phyloP scores from a whole-genome alignment of 2,329 filamentous ascomycete genomes.

The Clarireedia homoeocarpa region DNA sequence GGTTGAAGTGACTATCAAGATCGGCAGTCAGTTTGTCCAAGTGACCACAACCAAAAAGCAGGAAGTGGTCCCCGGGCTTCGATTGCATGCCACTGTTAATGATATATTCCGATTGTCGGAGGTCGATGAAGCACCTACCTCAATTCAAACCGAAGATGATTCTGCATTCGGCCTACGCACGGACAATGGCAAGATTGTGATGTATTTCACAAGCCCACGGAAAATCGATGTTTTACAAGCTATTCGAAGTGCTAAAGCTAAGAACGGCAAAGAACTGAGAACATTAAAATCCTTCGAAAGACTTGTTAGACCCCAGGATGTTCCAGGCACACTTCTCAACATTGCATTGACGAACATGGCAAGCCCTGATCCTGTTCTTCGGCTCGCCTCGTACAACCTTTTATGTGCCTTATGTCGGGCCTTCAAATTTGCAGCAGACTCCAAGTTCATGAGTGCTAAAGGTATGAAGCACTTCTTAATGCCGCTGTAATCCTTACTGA shows the following conservation, averaged over 20 bases:
- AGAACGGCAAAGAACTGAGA: slow-evolving; percentile 55
- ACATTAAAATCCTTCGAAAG: slow-evolving; percentile 55
- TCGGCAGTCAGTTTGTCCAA: slow-evolving; percentile 62
- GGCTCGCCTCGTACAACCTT: slow-evolving; percentile 60
- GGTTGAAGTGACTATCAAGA: slow-evolving; percentile 60
- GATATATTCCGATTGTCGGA: slow-evolving; percentile 63
- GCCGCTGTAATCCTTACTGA: too few species aligned
- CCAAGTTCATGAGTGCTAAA: slow-evolving; percentile 54
- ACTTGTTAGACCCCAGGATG: slow-evolving; percentile 61
- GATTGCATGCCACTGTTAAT: slow-evolving; percentile 56
- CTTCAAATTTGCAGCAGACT: slow-evolving; percentile 57
- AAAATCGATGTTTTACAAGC: slow-evolving; percentile 56
- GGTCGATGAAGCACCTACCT: slow-evolving; percentile 58
- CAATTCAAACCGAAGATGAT: slow-evolving; percentile 58
- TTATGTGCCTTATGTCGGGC: slow-evolving; percentile 58
- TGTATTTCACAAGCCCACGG: slow-evolving; percentile 63
- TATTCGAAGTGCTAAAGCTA: slow-evolving; percentile 55
- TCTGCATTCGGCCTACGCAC: slow-evolving; percentile 59
- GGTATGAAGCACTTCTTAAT: slow-evolving; percentile 33
- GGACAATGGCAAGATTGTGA: slow-evolving; percentile 62
- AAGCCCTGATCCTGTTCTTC: slow-evolving; percentile 50
- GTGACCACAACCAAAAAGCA: slow-evolving; percentile 62
- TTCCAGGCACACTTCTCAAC: slow-evolving; percentile 61
- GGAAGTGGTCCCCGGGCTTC: slow-evolving; percentile 55
- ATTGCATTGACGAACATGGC: slow-evolving; percentile 59